These are phyloP conservation scores for Flaveria brownii DNA, from an alignment of 129 eudicot genomes.

Conservation along the genomic window DNA sequence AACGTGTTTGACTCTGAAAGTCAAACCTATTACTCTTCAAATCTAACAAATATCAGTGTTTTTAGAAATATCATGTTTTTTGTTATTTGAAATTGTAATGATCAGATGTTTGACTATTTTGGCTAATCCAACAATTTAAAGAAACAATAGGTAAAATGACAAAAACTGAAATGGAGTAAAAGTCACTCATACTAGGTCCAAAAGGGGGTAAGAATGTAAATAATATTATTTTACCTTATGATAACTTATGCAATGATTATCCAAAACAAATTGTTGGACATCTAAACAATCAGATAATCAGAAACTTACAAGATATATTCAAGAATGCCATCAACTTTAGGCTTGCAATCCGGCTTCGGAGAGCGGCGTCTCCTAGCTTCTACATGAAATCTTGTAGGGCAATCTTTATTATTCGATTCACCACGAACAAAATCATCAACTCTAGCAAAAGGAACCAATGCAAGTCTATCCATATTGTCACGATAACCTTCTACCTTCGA, in stretches of 20 bases:
- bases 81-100: not conserved
- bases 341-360: slow-evolving; percentile 56
- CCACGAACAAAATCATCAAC: slow-evolving; percentile 77
- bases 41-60: not conserved
- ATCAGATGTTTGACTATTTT: not conserved
- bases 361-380: slow-evolving; percentile 82
- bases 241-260: not conserved
- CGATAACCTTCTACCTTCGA: slow-evolving; percentile 87
- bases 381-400: slow-evolving; percentile 92
- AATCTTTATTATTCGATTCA: slow-evolving; percentile 76
- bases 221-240: not conserved
- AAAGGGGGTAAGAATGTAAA: too few relatives aligned
- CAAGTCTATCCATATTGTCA: slow-evolving; percentile 79
- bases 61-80: not conserved
- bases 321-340: slow-evolving; percentile 91
- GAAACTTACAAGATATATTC: slow-evolving; percentile 79
- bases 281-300: not conserved
- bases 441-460: slow-evolving; percentile 79
- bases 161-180: not conserved
- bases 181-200: not conserved
- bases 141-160: not conserved
- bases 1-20: not conserved
- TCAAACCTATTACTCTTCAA: not conserved
- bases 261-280: not conserved
- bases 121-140: not conserved